phyloP scores from a whole-genome alignment of 345 rosid species.

The Salix exigua region DNA sequence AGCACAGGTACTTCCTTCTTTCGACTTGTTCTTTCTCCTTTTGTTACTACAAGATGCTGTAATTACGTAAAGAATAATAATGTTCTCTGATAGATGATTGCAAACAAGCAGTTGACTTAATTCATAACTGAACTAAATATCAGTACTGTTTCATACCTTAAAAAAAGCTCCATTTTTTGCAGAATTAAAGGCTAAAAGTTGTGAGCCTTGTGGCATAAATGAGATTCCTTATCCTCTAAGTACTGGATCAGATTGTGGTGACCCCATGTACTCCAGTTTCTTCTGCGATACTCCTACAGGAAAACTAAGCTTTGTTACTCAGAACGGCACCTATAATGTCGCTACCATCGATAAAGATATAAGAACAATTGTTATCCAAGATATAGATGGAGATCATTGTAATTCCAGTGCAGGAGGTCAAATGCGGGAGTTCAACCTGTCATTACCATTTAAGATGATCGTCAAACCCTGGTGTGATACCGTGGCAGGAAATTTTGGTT shows the following conservation, averaged over 20 bases:
- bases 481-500: not conserved
- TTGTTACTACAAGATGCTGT: not conserved
- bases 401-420: too few relatives aligned
- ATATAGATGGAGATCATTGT: too few relatives aligned
- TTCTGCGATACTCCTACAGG: constrained; percentile 45
- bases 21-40: not conserved
- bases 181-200: constrained; percentile 44
- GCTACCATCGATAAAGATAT: too few relatives aligned
- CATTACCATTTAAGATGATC: constrained; percentile 33
- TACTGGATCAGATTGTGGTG: constrained; percentile 56
- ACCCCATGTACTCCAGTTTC: constrained; percentile 48
- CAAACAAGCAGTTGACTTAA: not conserved
- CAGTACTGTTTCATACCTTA: not conserved
- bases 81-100: not conserved
- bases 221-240: constrained; percentile 62
- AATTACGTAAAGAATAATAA: too few relatives aligned
- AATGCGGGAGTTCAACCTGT: too few relatives aligned
- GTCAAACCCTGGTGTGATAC: not conserved
- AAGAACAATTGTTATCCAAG: too few relatives aligned
- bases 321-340: too few relatives aligned
- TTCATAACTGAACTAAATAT: not conserved
- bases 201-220: constrained; percentile 47
- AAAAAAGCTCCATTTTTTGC: constrained; percentile 9
- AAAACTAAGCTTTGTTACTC: constrained; percentile 41
- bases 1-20: constrained; percentile 37